phyloP scores from a whole-genome alignment of 352 stramenopile species.

The Globisporangium spinosum region DNA sequence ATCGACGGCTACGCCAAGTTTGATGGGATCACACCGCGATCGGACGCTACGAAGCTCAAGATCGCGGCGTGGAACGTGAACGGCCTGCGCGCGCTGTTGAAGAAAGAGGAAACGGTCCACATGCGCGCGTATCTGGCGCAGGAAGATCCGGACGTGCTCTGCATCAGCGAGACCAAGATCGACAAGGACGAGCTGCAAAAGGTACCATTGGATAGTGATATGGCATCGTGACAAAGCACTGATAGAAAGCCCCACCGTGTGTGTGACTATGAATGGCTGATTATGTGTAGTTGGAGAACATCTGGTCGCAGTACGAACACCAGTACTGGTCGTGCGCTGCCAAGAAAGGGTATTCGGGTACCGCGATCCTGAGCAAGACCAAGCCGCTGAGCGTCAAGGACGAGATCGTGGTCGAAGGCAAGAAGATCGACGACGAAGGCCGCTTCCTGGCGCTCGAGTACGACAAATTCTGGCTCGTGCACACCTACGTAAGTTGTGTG shows the following conservation, averaged over 20 bases:
- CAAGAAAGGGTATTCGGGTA: conserved; percentile 81
- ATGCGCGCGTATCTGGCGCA: conserved; percentile 72
- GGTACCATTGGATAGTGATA: conserved; percentile 1
- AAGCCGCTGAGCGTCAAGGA: conserved; percentile 70
- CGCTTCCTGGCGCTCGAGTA: conserved; percentile 80
- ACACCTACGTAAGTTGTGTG: conserved; percentile 54
- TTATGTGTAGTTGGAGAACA: conserved; percentile 40
- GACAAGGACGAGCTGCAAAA: conserved; percentile 64
- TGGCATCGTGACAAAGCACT: background rate
- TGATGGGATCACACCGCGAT: conserved; percentile 37
- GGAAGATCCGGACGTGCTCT: conserved; percentile 79
- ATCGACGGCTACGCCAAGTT: conserved; percentile 51
- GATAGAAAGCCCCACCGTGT: background rate
- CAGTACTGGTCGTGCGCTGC: conserved; percentile 75
- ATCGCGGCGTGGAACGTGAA: conserved; percentile 86
- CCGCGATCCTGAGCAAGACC: conserved; percentile 66
- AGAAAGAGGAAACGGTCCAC: conserved; percentile 58
- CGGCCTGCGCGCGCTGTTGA: conserved; percentile 71
- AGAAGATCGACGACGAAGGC: conserved; percentile 62
- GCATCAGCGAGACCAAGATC: conserved; percentile 87
- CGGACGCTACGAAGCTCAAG: conserved; percentile 27
- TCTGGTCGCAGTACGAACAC: conserved; percentile 68
- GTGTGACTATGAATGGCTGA: background rate
- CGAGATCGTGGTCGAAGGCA: conserved; percentile 52
- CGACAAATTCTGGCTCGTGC: conserved; percentile 74